phyloP scores from a whole-genome alignment of 2,329 filamentous ascomycete genomes.

The Claviceps sp. region DNA sequence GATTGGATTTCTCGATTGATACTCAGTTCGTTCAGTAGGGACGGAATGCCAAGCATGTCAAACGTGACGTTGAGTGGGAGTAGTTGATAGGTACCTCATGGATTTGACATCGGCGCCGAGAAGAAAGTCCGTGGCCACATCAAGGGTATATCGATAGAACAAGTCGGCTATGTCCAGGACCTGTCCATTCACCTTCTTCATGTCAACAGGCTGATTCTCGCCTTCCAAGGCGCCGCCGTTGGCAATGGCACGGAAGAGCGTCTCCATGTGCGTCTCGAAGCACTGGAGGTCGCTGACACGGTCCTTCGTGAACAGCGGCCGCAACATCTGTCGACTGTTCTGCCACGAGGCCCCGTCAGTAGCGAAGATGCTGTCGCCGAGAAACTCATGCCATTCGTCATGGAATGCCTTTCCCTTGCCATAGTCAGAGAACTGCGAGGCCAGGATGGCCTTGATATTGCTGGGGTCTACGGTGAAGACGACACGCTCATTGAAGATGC shows the following conservation, averaged over 20 bases:
- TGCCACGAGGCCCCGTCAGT: slow-evolving; percentile 75
- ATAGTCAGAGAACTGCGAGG: slow-evolving; percentile 43
- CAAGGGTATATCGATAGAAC: slow-evolving; percentile 75
- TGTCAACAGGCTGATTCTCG: slow-evolving; percentile 49
- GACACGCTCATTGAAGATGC: slow-evolving; percentile 35
- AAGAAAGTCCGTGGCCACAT: slow-evolving; percentile 77
- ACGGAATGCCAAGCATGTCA: no score
- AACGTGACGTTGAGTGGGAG: background rate
- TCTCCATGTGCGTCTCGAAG: slow-evolving; percentile 67
- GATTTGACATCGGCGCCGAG: slow-evolving; percentile 62
- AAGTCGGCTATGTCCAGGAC: slow-evolving; percentile 59
- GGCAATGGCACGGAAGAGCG: slow-evolving; percentile 55
- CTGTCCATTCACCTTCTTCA: slow-evolving; percentile 45
- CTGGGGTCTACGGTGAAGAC: slow-evolving; percentile 39
- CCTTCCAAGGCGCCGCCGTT: slow-evolving; percentile 44
- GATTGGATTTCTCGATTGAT: background rate
- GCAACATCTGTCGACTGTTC: slow-evolving; percentile 62
- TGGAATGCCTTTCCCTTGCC: slow-evolving; percentile 32
- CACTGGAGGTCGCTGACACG: slow-evolving; percentile 69
- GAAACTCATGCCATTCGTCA: slow-evolving; percentile 28
- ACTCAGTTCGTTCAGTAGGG: no score
- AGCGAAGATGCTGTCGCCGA: slow-evolving; percentile 53
- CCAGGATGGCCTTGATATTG: slow-evolving; percentile 43
- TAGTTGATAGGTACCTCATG: slow-evolving; percentile 27
- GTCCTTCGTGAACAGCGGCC: slow-evolving; percentile 78